Evolutionary conservation across 768 basidiomycete species (phyloP).

Genomic region (Leccinum subgranulosum): DNA sequence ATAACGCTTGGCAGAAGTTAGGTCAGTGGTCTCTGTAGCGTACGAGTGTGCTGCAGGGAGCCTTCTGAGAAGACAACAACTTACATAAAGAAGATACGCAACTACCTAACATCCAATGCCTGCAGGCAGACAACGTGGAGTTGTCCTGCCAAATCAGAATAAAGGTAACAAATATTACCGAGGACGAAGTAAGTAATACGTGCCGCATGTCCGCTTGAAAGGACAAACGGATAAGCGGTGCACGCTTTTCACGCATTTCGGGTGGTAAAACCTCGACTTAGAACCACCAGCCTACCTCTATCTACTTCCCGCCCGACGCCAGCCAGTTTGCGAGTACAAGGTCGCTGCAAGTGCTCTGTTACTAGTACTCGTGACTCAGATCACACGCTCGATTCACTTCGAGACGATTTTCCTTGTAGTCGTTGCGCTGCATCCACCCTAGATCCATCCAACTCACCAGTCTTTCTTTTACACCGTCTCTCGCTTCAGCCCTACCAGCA

Average conservation of each 20-base stretch:
- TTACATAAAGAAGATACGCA: constrained; percentile 48
- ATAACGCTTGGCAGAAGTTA: background rate
- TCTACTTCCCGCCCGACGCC: constrained; percentile 20
- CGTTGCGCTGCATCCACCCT: constrained; percentile 26
- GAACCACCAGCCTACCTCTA: constrained; percentile 22
- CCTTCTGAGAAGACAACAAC: constrained; percentile 10
- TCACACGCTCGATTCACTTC: constrained; percentile 52
- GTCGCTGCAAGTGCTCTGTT: constrained; percentile 24
- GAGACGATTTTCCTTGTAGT: constrained; percentile 41
- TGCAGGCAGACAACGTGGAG: constrained; percentile 78
- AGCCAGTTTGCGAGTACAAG: constrained; percentile 27
- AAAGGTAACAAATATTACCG: constrained; percentile 41
- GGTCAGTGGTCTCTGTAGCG: background rate
- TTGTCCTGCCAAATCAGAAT: constrained; percentile 49
- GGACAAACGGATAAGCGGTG: constrained; percentile 51
- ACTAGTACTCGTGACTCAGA: constrained; percentile 22
- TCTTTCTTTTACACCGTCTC: constrained; percentile 35
- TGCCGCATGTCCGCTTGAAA: constrained; percentile 30
- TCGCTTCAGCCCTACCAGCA: constrained; percentile 25
- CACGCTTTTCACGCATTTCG: constrained; percentile 50
- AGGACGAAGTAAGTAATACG: constrained; percentile 30
- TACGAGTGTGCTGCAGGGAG: background rate
- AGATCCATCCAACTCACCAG: constrained; percentile 28
- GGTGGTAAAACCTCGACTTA: constrained; percentile 39
- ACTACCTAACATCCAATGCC: constrained; percentile 46